Percentiles rank a stretch among this genome's conserved stretches.
phyloP scores from a whole-genome alignment of 305 asterid species.

The Ilex paraguariensis region DNA sequence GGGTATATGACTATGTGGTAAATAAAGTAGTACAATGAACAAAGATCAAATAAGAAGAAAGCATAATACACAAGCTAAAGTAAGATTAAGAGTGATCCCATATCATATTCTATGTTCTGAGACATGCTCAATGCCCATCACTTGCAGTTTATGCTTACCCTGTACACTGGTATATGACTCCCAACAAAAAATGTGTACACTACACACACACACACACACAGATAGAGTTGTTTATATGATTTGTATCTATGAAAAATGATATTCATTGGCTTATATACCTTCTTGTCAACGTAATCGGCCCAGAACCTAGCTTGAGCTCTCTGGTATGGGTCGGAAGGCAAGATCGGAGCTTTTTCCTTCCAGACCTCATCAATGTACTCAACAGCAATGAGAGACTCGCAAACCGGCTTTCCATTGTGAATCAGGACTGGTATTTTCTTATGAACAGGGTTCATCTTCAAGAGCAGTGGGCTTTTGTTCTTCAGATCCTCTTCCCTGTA shows the following conservation, averaged over 20 bases:
- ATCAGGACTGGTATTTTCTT: constrained; percentile 20
- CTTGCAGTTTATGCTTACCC: too few relatives aligned
- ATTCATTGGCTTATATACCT: neutral
- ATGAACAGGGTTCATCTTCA: constrained; percentile 23
- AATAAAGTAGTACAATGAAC: too few relatives aligned
- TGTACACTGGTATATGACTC: too few relatives aligned
- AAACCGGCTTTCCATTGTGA: constrained; percentile 23
- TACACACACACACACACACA: too few relatives aligned
- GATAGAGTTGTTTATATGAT: neutral
- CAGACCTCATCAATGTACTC: constrained; percentile 21
- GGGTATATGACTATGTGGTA: too few relatives aligned
- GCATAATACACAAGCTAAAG: too few relatives aligned
- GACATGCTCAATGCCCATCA: too few relatives aligned
- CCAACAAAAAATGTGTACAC: too few relatives aligned
- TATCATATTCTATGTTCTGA: too few relatives aligned
- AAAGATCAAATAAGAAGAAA: too few relatives aligned
- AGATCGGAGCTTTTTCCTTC: constrained; percentile 13
- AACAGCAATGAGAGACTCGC: constrained; percentile 17
- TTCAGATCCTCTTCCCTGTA: constrained; percentile 16
- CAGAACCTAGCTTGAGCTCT: constrained; percentile 24
- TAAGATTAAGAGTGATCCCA: too few relatives aligned
- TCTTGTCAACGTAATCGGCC: constrained; percentile 30
- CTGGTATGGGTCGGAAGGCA: constrained; percentile 24
- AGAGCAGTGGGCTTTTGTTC: constrained; percentile 17
- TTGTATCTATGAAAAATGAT: neutral